Evolutionary conservation across 805 yeast species (phyloP).

Genomic region (Kuraishia ogatae): DNA sequence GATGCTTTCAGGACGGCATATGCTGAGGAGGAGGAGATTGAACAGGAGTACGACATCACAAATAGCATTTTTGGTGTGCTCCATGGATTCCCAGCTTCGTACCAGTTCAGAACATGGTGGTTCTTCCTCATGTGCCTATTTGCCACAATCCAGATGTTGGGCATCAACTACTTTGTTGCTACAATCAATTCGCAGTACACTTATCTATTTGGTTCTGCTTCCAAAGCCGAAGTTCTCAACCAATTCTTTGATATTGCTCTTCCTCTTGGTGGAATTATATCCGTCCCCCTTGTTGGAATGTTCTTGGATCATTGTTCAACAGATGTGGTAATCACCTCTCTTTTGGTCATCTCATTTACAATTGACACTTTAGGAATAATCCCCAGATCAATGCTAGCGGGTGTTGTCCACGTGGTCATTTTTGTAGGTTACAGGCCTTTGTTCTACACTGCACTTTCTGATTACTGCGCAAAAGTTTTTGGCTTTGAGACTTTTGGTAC

Average conservation of each 20-base stretch:
- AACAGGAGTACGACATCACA: slow-evolving; percentile 22
- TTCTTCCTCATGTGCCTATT: slow-evolving; percentile 38
- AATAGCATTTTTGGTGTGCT: slow-evolving; percentile 45
- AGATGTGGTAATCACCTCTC: slow-evolving; percentile 29
- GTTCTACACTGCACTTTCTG: slow-evolving; percentile 88
- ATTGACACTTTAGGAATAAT: slow-evolving; percentile 43
- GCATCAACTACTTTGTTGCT: slow-evolving; percentile 51
- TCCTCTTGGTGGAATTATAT: slow-evolving; percentile 47
- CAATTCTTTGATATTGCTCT: slow-evolving; percentile 42
- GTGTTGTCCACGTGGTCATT: slow-evolving; percentile 33
- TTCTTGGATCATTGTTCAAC: slow-evolving; percentile 42
- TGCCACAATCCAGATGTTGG: slow-evolving; percentile 47
- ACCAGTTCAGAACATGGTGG: slow-evolving; percentile 45
- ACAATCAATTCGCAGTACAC: slow-evolving; percentile 48
- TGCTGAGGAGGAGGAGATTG: slow-evolving; percentile 38
- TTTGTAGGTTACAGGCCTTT: slow-evolving; percentile 68
- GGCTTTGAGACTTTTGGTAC: slow-evolving; percentile 91
- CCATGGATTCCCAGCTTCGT: slow-evolving; percentile 41
- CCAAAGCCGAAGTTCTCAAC: slow-evolving; percentile 31
- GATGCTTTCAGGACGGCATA: slow-evolving; percentile 48
- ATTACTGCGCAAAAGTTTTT: slow-evolving; percentile 85
- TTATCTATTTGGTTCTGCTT: slow-evolving; percentile 31
- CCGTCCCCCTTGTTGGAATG: slow-evolving; percentile 46
- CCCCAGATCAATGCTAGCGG: slow-evolving; percentile 26
- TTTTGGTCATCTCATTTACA: slow-evolving; percentile 30